phyloP scores from a whole-genome alignment of 176 grass and related monocot species.

The Musa beccarii region DNA sequence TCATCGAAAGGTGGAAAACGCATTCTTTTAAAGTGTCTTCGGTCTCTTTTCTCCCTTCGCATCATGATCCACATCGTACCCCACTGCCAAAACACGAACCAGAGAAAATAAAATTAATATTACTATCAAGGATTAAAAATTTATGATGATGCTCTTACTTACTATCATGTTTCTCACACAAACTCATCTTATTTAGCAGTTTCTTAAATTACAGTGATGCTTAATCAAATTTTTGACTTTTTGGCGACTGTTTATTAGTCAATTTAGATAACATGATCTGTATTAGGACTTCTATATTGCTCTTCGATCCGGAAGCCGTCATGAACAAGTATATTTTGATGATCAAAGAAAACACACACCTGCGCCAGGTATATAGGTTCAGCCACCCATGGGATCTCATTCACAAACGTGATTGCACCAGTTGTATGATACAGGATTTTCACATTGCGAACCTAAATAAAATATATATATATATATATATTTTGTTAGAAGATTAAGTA shows the following conservation, averaged over 20 bases:
- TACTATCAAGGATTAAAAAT: too few species aligned
- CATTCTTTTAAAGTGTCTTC: conserved; percentile 95
- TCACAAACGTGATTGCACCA: conserved; percentile 90
- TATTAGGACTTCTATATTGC: too few species aligned
- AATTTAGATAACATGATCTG: too few species aligned
- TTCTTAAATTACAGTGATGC: too few species aligned
- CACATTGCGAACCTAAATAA: conserved; percentile 85
- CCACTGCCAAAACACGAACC: conserved; percentile 40
- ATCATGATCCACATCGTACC: conserved; percentile 99
- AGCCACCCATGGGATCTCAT: conserved; percentile 92
- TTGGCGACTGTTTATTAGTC: too few species aligned
- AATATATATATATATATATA: conserved; percentile 13
- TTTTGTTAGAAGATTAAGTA: neutral
- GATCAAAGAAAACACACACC: conserved; percentile 23
- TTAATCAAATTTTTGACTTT: too few species aligned
- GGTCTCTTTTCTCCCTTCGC: conserved; percentile 90
- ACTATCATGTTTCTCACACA: neutral
- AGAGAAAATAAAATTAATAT: too few species aligned
- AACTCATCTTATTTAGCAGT: too few species aligned
- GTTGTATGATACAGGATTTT: conserved; percentile 96
- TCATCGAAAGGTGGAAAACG: conserved; percentile 98
- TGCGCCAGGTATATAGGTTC: conserved; percentile 96
- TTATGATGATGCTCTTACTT: too few species aligned
- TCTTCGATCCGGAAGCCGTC: too few species aligned
- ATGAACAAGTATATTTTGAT: neutral